Evolutionary conservation across 257 asterid genomes (phyloP), one percentile per base, ranked within the genome.

Genomic region (Ocimum tenuiflorum): DNA sequence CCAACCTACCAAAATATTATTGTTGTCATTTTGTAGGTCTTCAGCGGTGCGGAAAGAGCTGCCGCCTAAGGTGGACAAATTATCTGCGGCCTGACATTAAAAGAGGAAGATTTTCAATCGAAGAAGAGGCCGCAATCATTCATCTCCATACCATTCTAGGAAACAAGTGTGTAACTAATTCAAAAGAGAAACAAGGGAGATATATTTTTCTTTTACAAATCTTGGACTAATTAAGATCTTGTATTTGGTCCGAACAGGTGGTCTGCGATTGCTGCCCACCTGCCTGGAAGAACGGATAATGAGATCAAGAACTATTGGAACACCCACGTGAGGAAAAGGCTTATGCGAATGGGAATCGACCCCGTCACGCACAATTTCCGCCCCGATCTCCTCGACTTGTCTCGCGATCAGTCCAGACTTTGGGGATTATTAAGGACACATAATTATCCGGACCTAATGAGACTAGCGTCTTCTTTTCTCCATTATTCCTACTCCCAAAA

Each of bases 281-380:
- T 88, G 22, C 89, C 95, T 0, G 95, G 95, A 19, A 78, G 91
- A 66, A 85, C 95, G 0, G 95, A 87, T 33, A 87, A 87, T 0
- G 95, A 87, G 35, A 84, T 87, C 39, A 87, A 87, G 64, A 87
- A 87, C 47, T 87, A 73, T 2, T 87, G 95, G 95, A 87, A 87
- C 73, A 83, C 90, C 0, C 88, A 79, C 69, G 76, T 85, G 7
- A 59, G 88, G 7, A 88, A 88, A 64, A 81, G 82, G 76, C 87
- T 88, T 35, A 7, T 35, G 6, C 39, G 0, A 35, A 35, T 35
- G 39, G 39, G 39, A 35, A 35, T 35, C 39, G 39, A 35, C 39
- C 39, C 39, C 7, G 39, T 35, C 7, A 35, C 39, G 8, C 39
- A 35, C 39, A 7, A 35, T 35, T 35, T 35, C 7, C 39, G 8